Percentiles rank a stretch among this genome's conserved stretches.
These are phyloP conservation scores for Microsporum canis DNA, from an alignment of 2,329 filamentous ascomycete species.

Conservation along the genomic window DNA sequence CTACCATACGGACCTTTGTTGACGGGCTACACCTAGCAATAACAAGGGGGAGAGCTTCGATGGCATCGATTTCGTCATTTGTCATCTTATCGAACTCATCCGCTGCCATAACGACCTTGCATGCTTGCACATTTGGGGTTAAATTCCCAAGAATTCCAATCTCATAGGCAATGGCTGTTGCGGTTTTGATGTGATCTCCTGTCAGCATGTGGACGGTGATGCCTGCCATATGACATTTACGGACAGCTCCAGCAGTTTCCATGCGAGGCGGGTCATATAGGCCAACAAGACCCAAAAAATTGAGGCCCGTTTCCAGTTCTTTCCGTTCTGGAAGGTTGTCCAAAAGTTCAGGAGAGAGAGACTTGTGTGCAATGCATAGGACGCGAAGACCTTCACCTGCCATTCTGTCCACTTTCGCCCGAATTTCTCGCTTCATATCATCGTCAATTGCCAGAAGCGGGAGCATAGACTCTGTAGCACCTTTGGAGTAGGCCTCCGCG, in stretches of 20 bases:
- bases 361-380: constrained; percentile 30
- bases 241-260: constrained; percentile 59
- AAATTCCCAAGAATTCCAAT: constrained; percentile 52
- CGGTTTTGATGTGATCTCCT: constrained; percentile 63
- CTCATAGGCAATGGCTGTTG: constrained; percentile 61
- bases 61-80: constrained; percentile 54
- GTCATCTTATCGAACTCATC: constrained; percentile 62
- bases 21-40: constrained; percentile 41
- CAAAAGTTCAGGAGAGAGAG: constrained; percentile 27
- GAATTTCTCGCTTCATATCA: constrained; percentile 42
- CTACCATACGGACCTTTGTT: constrained; percentile 72
- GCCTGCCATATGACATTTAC: constrained; percentile 55
- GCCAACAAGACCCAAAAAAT: constrained; percentile 62
- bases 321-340: constrained; percentile 42
- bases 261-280: constrained; percentile 71
- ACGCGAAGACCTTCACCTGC: constrained; percentile 53
- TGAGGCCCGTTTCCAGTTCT: constrained; percentile 51
- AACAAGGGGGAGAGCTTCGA: constrained; percentile 41
- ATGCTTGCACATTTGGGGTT: constrained; percentile 45
- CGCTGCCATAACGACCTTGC: constrained; percentile 56
- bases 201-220: constrained; percentile 70
- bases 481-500: constrained; percentile 24
- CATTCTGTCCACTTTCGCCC: constrained; percentile 51
- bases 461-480: constrained; percentile 54
- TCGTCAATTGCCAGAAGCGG: constrained; percentile 47